A percentile compares a stretch with the other conserved stretches of the same genome.
Conservation (phyloP, 2,329 filamentous ascomycete species). For the Pseudocercospora eumusae region DNA sequence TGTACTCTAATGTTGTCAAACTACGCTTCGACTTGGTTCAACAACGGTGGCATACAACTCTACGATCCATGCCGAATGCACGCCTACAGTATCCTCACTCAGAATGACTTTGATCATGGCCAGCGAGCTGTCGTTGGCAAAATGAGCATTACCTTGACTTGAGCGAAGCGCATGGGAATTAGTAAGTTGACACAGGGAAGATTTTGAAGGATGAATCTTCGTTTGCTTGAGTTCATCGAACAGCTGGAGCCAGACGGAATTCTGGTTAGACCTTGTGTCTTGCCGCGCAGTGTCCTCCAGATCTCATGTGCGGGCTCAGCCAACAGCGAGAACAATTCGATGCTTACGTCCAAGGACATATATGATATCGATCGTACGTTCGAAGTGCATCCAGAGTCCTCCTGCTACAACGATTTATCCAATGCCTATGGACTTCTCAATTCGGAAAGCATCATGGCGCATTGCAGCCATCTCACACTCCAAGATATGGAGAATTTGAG, state of each 20-base stretch:
- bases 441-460: slow-evolving; percentile 62
- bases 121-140: slow-evolving; percentile 64
- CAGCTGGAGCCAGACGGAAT: slow-evolving; percentile 24
- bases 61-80: slow-evolving; percentile 59
- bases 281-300: slow-evolving; percentile 58
- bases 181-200: slow-evolving; percentile 31
- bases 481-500: slow-evolving; percentile 56
- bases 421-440: slow-evolving; percentile 57
- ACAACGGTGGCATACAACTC: slow-evolving; percentile 65
- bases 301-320: slow-evolving; percentile 59
- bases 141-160: slow-evolving; percentile 64
- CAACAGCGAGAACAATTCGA: slow-evolving; percentile 53
- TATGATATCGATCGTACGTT: slow-evolving; percentile 62
- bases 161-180: slow-evolving; percentile 43
- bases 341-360: slow-evolving; percentile 66
- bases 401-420: slow-evolving; percentile 63
- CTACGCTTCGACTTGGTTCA: slow-evolving; percentile 62
- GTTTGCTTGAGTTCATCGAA: slow-evolving; percentile 35
- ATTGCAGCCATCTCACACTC: slow-evolving; percentile 64
- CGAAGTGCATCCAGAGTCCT: slow-evolving; percentile 58
- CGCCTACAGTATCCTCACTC: slow-evolving; percentile 59
- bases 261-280: slow-evolving; percentile 38
- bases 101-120: slow-evolving; percentile 55
- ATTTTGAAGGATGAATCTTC: slow-evolving; percentile 29
- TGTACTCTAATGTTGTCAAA: slow-evolving; percentile 58